Percentiles rank a stretch among this genome's conserved stretches.
These are phyloP conservation scores for Lichtheimia ramosa DNA, from an alignment of 371 early-diverging fungal genomes.

Conservation along the genomic window DNA sequence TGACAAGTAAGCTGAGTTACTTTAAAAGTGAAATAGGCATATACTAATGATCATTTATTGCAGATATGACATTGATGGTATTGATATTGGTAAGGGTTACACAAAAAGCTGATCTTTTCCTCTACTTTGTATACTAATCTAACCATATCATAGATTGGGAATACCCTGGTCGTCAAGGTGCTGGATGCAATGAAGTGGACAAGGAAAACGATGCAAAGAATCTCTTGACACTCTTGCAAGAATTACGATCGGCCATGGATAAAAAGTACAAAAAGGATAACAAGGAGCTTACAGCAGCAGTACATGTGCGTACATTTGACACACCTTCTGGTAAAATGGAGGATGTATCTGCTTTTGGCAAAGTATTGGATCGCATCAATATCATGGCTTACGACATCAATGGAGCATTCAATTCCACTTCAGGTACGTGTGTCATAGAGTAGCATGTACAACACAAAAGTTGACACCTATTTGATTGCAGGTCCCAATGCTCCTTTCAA, in stretches of 20 bases:
- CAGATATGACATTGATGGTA: conserved; percentile 55
- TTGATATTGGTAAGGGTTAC: conserved; percentile 62
- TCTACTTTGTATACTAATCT: no score
- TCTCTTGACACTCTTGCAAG: conserved; percentile 58
- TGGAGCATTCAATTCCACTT: conserved; percentile 64
- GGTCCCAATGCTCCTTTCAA: conserved; percentile 70
- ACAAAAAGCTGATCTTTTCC: background rate
- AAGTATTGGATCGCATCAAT: conserved; percentile 65
- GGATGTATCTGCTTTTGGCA: conserved; percentile 63
- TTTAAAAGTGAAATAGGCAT: no score
- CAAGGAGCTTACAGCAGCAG: conserved; percentile 73
- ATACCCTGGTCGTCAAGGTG: conserved; percentile 59
- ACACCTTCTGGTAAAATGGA: conserved; percentile 47
- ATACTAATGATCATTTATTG: no score
- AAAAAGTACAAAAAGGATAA: conserved; percentile 35
- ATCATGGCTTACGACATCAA: conserved; percentile 60
- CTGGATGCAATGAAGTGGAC: conserved; percentile 54
- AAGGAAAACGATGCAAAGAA: conserved; percentile 43
- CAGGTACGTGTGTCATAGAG: conserved; percentile 18
- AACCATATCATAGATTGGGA: conserved; percentile 43
- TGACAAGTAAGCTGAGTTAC: conserved; percentile 12
- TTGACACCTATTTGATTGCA: background rate
- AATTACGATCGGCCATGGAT: conserved; percentile 64
- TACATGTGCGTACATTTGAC: conserved; percentile 64
- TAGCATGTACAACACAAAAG: background rate